Evolutionary conservation across 2,329 filamentous ascomycete genomes (phyloP).

Genomic region (Ceratocystis ficicola): DNA sequence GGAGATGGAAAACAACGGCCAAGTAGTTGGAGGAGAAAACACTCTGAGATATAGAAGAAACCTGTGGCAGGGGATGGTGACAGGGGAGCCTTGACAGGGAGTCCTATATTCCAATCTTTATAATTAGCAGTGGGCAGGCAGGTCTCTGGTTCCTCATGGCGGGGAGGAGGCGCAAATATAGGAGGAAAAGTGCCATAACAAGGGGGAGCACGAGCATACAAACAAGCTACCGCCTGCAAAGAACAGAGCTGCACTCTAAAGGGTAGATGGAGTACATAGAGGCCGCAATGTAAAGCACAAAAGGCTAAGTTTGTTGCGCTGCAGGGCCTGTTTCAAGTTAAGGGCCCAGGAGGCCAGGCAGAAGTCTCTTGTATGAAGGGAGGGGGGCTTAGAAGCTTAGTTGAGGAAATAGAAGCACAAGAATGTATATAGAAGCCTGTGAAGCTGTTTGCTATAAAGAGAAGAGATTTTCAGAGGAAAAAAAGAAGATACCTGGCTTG

Average conservation of each 20-base stretch:
- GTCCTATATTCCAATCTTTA: slow-evolving; percentile 7
- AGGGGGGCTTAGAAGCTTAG: neutral
- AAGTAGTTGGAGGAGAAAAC: neutral
- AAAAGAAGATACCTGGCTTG: neutral
- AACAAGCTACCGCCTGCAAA: neutral
- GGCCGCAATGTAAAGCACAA: neutral
- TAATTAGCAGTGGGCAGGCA: neutral
- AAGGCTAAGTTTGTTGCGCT: neutral
- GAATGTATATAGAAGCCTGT: neutral
- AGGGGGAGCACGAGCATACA: neutral
- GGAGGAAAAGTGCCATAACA: neutral
- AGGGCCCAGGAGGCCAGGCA: neutral
- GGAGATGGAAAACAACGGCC: neutral
- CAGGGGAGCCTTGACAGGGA: neutral
- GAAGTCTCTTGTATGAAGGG: neutral
- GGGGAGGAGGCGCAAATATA: neutral
- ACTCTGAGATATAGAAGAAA: slow-evolving; percentile 11
- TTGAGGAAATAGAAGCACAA: neutral
- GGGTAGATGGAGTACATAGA: neutral
- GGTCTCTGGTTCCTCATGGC: neutral
- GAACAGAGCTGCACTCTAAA: neutral
- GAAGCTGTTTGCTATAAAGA: neutral
- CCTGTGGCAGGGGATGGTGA: neutral
- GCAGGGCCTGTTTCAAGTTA: neutral
- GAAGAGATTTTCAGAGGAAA: neutral